Evolutionary conservation across 2,329 filamentous ascomycete genomes (phyloP), one percentile per base, ranked within the genome.

Genomic region (Trichoderma brevicompactum): DNA sequence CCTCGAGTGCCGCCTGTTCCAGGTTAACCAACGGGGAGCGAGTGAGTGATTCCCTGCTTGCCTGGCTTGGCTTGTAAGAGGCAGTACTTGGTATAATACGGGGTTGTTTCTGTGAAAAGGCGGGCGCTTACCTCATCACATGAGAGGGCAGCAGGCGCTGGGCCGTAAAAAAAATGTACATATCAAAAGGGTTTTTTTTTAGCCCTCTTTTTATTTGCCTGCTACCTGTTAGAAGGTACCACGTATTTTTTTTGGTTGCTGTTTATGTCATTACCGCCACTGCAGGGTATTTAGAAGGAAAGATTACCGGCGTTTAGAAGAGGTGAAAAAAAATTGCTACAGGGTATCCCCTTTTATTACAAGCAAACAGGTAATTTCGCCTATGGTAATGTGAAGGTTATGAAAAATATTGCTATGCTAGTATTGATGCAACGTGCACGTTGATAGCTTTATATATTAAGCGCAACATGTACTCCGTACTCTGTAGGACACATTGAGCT

Each of bases 51-150:
- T 19, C 28, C 28, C 54, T 43, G 17, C 38, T 7, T 55, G 36
- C 40, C 46, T 43, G 46, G 15, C 49, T 53, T 46, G 44, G 41
- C 43, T 41, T 50, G 41, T 64, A 50, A 65, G 53, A 59, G 61
- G 63, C 56, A 70, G 67, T 67, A 64, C 34, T 41, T 55, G 52
- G 52, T 60, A 49, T 52, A 61, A 34, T 43, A 43, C 38, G 23
- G 58, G 36, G n/a, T 53, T 15, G 23, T 44, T 44, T 53, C 59
- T 54, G 59, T 53, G 59, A 41, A 62, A 65, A 41, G 32, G 49
- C 59, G 43, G 53, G 59, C 28, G 65, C 65, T 66, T 66, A 66
- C 71, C 73, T 74, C 69, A 67, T 76, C 74, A 74, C 70, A 72
- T 59, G 67, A 70, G 70, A 72, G 72, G 64, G 59, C 59, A 54